These are phyloP conservation scores for Penicillium roqueforti DNA, from an alignment of 495 filamentous ascomycete genomes.

Conservation along the genomic window DNA sequence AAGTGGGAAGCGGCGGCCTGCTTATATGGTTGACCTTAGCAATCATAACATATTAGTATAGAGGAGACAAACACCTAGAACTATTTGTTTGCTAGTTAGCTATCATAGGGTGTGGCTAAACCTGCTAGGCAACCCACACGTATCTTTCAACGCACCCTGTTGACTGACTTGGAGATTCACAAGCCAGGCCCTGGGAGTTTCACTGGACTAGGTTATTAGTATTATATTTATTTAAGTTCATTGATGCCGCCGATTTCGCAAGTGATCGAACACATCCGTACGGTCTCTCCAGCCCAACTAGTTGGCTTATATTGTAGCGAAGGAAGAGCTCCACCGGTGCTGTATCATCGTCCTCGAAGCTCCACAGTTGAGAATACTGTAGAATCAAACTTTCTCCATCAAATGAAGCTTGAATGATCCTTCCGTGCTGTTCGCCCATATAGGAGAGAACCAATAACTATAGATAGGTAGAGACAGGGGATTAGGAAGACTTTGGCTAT, in stretches of 20 bases:
- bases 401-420: slow-evolving; percentile 12
- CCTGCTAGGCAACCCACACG: too few relatives aligned
- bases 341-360: slow-evolving; percentile 4
- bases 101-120: too few relatives aligned
- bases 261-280: not conserved
- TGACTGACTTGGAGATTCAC: too few relatives aligned
- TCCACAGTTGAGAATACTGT: slow-evolving; percentile 16
- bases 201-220: too few relatives aligned
- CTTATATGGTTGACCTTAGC: too few relatives aligned
- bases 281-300: not conserved
- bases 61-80: too few relatives aligned
- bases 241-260: not conserved
- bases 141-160: too few relatives aligned
- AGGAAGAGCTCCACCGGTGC: slow-evolving; percentile 13
- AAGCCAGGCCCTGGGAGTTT: too few relatives aligned
- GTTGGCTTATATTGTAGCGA: slow-evolving; percentile 4
- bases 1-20: too few relatives aligned
- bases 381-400: slow-evolving; percentile 1
- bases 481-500: slow-evolving; percentile 35
- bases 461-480: not conserved
- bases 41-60: too few relatives aligned
- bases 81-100: too few relatives aligned
- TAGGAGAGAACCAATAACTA: slow-evolving; percentile 38
- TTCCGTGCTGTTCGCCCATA: slow-evolving; percentile 4
- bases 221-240: not conserved